Conservation (phyloP, 192 early-diverging fungal genomes). For the Coemansia sp. region DNA sequence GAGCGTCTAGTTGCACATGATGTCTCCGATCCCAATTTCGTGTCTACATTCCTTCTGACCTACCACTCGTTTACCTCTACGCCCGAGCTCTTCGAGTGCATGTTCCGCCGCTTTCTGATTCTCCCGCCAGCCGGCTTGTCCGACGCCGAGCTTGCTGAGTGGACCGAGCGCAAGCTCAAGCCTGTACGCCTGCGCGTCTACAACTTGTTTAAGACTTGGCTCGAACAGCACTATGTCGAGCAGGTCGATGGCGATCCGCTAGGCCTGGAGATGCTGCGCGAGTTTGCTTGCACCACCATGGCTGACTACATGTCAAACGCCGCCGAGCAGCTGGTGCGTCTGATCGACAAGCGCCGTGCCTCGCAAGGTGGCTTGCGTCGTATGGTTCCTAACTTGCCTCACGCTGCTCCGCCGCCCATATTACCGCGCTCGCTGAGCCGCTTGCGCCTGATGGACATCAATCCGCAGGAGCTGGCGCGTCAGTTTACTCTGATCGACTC, state of each 20-base stretch:
- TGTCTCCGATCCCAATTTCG: constrained; percentile 75
- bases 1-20: constrained; percentile 92
- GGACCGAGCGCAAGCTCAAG: constrained; percentile 84
- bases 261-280: constrained; percentile 66
- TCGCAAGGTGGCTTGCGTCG: constrained; percentile 61
- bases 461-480: constrained; percentile 88
- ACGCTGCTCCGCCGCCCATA: constrained; percentile 73
- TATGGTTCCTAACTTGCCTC: constrained; percentile 63
- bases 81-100: constrained; percentile 68
- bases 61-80: constrained; percentile 91
- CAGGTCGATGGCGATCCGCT: constrained; percentile 69
- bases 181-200: constrained; percentile 91
- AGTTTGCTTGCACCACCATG: constrained; percentile 75
- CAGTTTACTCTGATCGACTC: constrained; percentile 94
- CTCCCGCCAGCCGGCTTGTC: constrained; percentile 66
- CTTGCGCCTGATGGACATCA: constrained; percentile 82
- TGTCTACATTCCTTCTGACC: constrained; percentile 85
- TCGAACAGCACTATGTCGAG: constrained; percentile 87
- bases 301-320: constrained; percentile 68
- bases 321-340: constrained; percentile 67
- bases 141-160: constrained; percentile 65
- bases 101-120: constrained; percentile 78
- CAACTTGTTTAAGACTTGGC: constrained; percentile 94
- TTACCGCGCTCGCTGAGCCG: constrained; percentile 76
- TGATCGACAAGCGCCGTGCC: constrained; percentile 73